Evolutionary conservation across 345 rosid genomes (phyloP), one percentile per base, ranked within the genome.

Genomic region (Eucalyptus marginata): DNA sequence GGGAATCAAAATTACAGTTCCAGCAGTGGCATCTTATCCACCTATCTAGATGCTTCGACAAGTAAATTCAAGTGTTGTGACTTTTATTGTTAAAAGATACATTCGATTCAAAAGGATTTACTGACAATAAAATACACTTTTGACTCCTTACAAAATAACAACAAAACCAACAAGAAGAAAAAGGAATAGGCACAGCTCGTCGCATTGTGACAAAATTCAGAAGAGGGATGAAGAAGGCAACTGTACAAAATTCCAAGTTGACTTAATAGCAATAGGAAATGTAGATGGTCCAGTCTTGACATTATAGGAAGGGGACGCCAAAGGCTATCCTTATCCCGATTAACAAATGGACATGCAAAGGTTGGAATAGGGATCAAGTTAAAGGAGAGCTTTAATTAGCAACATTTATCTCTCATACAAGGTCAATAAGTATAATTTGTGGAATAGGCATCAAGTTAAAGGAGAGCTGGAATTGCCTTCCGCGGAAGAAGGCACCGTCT

Each of bases 401-500:
- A 6, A 36, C 22, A 11, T 5, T 71, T 71, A 24, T 18, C 24
- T 18, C 12, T 36, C 13, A 18, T 3, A 17, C 25, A 22, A 17
- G 80, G 44, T n/a, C 76, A n/a, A 29, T 27, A 59, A 59, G 54
- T 51, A 51, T 51, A 51, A 51, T 51, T 51, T 51, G 54, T 51
- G 17, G 54, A 51, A 51, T 17, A 17, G 54, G 54, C 54, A 51
- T 51, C 54, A 51, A 51, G 54, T 51, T 51, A 51, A 52, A 52
- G 58, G 58, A 52, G 58, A 52, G 95, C 95, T 1, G 96, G 94
- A 79, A 87, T 89, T 84, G 91, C 94, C 64, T 95, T 95, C 58
- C 90, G 88, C 1, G 96, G 95, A 86, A 94, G 95, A 91, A 90
- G 97, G 89, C 90, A 87, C 86, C 93, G 94, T 79, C 91, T 95